Evolutionary conservation across 2,329 filamentous ascomycete genomes (phyloP).

Genomic region (Sarocladium brachiariae): DNA sequence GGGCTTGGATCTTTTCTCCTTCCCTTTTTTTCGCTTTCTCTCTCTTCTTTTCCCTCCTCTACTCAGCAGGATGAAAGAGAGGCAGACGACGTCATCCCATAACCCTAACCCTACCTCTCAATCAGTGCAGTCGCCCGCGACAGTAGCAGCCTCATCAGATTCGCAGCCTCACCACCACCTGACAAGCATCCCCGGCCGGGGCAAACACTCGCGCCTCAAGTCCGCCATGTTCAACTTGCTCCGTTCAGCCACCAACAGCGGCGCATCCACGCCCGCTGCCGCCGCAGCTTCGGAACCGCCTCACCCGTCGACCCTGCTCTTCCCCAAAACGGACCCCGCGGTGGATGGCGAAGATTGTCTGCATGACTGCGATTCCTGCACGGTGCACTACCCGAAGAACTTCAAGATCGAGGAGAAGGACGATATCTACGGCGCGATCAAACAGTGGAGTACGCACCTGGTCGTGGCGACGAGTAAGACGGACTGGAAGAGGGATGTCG

Average conservation of each 20-base stretch:
- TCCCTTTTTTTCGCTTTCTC: background rate
- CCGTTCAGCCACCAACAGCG: slow-evolving; percentile 15
- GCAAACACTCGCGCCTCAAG: slow-evolving; percentile 21
- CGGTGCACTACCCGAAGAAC: slow-evolving; percentile 63
- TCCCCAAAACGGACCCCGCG: slow-evolving; percentile 65
- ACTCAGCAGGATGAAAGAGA: background rate
- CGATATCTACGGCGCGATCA: slow-evolving; percentile 75
- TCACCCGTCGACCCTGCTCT: slow-evolving; percentile 38
- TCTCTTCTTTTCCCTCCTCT: slow-evolving; percentile 1
- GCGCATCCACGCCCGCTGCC: slow-evolving; percentile 14
- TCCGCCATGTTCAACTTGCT: slow-evolving; percentile 30
- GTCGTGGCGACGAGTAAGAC: slow-evolving; percentile 92
- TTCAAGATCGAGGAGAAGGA: slow-evolving; percentile 73
- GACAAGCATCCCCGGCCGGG: background rate
- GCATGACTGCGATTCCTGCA: slow-evolving; percentile 79
- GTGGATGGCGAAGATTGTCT: slow-evolving; percentile 84
- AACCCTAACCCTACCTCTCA: background rate
- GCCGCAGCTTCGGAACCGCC: background rate
- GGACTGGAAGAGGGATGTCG: slow-evolving; percentile 88
- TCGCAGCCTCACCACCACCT: background rate
- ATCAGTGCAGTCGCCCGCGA: no score
- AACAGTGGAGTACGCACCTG: slow-evolving; percentile 83
- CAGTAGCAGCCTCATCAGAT: background rate
- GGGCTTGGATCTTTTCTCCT: background rate
- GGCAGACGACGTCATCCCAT: background rate